Percentiles rank a stretch among this genome's conserved stretches.
Evolutionary conservation across 371 early-diverging fungal species (phyloP).

Genomic region (Syncephalastrum monosporum): DNA sequence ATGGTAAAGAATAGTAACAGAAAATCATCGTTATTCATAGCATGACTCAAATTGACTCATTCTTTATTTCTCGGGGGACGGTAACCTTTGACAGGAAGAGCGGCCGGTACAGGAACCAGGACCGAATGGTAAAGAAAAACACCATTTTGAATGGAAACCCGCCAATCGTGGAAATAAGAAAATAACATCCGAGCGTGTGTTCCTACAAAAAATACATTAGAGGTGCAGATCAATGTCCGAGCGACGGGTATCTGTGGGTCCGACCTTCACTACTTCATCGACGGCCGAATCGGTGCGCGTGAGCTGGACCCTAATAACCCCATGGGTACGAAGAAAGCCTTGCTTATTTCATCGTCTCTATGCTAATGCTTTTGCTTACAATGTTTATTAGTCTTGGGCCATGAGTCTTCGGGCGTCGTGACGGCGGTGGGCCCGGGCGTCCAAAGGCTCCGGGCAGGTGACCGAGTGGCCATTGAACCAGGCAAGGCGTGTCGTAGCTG

Average conservation of each 20-base stretch:
- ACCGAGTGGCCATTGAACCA: slow-evolving; percentile 33
- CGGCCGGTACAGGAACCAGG: slow-evolving; percentile 9
- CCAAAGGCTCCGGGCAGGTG: slow-evolving; percentile 19
- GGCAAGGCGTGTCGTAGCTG: slow-evolving; percentile 21
- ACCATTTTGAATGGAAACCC: too few species aligned
- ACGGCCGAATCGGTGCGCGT: slow-evolving; percentile 14
- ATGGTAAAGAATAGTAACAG: slow-evolving; percentile 7
- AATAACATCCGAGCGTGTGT: too few species aligned
- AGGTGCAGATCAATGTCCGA: slow-evolving; percentile 21
- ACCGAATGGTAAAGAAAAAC: slow-evolving; percentile 8
- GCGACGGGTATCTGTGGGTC: slow-evolving; percentile 30
- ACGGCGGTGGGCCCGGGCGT: slow-evolving; percentile 37
- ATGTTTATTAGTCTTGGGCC: slow-evolving; percentile 23
- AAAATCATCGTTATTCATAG: not conserved
- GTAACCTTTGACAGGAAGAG: slow-evolving; percentile 10
- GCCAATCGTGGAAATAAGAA: too few species aligned
- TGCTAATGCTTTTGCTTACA: too few species aligned
- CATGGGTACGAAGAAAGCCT: slow-evolving; percentile 4
- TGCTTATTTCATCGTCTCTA: too few species aligned
- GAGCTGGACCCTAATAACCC: slow-evolving; percentile 12
- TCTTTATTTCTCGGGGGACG: not conserved
- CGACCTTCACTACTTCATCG: slow-evolving; percentile 25
- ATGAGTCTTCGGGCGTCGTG: slow-evolving; percentile 45
- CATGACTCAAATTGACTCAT: too few species aligned
- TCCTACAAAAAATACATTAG: slow-evolving; percentile 2